phyloP scores from a whole-genome alignment of 2,329 filamentous ascomycete genomes.

The Calonectria hawksworthii region DNA sequence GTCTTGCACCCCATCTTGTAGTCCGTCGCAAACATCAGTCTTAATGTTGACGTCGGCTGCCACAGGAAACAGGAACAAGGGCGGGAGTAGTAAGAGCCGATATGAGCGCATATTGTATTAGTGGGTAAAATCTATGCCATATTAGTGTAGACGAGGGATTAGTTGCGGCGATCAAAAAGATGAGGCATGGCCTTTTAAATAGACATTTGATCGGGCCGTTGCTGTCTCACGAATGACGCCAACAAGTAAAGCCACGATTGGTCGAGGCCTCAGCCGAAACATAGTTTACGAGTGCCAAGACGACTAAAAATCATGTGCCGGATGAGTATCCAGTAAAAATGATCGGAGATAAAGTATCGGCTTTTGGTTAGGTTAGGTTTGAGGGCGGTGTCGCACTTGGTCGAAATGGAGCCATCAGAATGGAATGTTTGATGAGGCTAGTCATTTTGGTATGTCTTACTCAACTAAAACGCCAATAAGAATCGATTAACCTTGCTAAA shows the following conservation, averaged over 20 bases:
- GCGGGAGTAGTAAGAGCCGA: background rate
- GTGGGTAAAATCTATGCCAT: background rate
- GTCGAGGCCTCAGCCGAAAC: background rate
- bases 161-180: background rate
- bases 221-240: background rate
- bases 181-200: background rate
- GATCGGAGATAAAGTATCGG: background rate
- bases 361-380: background rate
- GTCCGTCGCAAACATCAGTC: background rate
- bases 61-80: background rate
- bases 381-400: background rate
- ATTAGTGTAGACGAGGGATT: background rate
- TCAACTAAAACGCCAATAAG: background rate
- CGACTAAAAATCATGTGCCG: background rate
- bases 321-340: background rate
- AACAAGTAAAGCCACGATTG: background rate
- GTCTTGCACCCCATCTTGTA: background rate
- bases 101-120: background rate
- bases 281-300: background rate
- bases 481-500: background rate
- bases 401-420: background rate
- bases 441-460: background rate
- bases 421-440: background rate
- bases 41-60: background rate
- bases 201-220: background rate